Evolutionary conservation across 179 eudicot species (phyloP), one percentile per base, ranked within the genome.

Genomic region (Beta corolliflora): DNA sequence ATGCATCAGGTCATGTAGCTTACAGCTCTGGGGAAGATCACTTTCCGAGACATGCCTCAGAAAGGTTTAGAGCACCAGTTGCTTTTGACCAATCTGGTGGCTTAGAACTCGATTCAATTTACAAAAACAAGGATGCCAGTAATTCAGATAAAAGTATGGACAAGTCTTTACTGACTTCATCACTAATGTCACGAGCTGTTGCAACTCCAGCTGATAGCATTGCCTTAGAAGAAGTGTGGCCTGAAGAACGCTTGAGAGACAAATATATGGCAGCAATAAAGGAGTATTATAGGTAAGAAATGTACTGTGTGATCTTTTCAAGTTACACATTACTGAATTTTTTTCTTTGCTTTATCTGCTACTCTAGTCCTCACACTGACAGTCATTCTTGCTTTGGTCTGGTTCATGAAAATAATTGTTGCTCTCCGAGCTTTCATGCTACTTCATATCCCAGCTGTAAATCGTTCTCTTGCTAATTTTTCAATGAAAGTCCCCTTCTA

Each of bases 251-350:
- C 68, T 86, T 92, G 74, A 88, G 88, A 48, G 95, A 92, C 68
- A 86, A 78, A 86, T 95, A 96, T 50, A 74, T 92, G 73, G 84
- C 92, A 72, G 84, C 99, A 61, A 92, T 96, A 65, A 90, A 86
- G 83, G 99, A 96, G 85, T 96, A 81, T 71, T 96, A 94, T 90
- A 92, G 99, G 99, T 94, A 81, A 67, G 44, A 23, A 64, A 64
- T 68, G 9, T 16, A 10, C 16, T 52, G 41, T 76, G 21, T 29
- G 55, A 13, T 66, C 13, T 61, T 68, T 77, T 61, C 41, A 44
- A 68, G 48, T 44, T 81, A 68, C 72, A 25, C 52, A 41, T 48
- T 73, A 11, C 29, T 58, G 19, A 25, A 19, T 25, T 18, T 23
- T 29, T 12, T 83, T 63, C 50, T 44, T 70, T 61, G 7, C 48